These are phyloP conservation scores for Platanthera zijinensis DNA, from an alignment of 106 monocot species.

Conservation along the genomic window DNA sequence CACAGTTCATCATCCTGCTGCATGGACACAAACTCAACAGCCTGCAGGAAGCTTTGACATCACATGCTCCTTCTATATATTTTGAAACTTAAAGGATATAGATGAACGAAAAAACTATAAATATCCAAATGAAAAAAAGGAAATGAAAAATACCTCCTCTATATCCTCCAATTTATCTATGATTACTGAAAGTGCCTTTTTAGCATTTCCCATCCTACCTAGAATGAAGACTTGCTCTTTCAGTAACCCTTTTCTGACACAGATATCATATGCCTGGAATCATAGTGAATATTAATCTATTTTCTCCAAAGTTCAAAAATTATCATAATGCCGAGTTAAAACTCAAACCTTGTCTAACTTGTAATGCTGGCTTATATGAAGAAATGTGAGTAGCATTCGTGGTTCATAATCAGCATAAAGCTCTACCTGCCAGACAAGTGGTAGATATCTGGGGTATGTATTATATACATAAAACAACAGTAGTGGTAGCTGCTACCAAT, in stretches of 20 bases:
- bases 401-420: constrained; percentile 96
- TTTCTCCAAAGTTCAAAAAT: not conserved
- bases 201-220: constrained; percentile 93
- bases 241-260: constrained; percentile 52
- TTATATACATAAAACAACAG: not conserved
- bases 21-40: constrained; percentile 87
- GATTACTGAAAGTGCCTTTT: constrained; percentile 73
- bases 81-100: no score
- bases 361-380: constrained; percentile 90
- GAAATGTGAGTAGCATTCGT: constrained; percentile 79
- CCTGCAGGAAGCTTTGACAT: constrained; percentile 36
- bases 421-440: constrained; percentile 52
- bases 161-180: constrained; percentile 93
- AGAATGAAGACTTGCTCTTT: constrained; percentile 87
- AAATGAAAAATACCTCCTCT: constrained; percentile 53
- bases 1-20: constrained; percentile 97
- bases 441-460: not conserved
- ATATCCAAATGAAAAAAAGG: not conserved
- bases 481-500: not conserved
- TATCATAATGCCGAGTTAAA: constrained; percentile 6
- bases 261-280: constrained; percentile 89
- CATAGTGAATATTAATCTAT: not conserved
- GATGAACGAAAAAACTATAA: not conserved
- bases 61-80: not conserved
- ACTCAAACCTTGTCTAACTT: constrained; percentile 78